Conservation (phyloP, 306 rosid species). For the Nissolia schottii region DNA sequence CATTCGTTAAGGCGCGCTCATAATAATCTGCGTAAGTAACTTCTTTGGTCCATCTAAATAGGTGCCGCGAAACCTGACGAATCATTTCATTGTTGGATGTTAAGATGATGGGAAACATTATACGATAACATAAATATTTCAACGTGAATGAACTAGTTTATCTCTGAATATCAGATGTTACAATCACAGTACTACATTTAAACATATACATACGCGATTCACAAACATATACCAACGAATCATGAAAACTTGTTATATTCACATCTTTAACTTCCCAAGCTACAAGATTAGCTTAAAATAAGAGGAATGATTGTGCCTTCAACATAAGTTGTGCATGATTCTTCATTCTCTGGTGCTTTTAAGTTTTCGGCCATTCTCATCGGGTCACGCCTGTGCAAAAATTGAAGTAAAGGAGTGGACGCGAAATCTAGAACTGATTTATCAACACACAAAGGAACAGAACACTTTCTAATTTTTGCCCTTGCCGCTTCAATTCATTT, state of each 20-base stretch:
- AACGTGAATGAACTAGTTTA: neutral
- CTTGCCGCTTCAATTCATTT: slow-evolving; percentile 8
- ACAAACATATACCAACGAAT: slow-evolving; percentile 2
- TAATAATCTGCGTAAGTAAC: slow-evolving; percentile 79
- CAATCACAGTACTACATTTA: neutral
- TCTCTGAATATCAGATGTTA: neutral
- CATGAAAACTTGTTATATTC: neutral
- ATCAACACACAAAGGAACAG: neutral
- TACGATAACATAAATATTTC: neutral
- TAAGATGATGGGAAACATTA: slow-evolving; percentile 15
- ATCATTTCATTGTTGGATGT: neutral
- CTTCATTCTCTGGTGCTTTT: slow-evolving; percentile 63
- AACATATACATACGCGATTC: neutral
- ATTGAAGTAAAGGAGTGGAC: neutral
- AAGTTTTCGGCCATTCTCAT: slow-evolving; percentile 57
- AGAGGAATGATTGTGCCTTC: slow-evolving; percentile 47
- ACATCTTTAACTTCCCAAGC: neutral
- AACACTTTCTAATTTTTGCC: neutral
- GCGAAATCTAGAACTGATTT: too few species aligned
- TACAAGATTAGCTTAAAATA: neutral
- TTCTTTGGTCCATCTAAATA: slow-evolving; percentile 87
- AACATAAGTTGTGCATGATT: slow-evolving; percentile 88
- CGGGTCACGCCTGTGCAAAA: slow-evolving; percentile 55
- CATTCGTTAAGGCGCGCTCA: slow-evolving; percentile 87
- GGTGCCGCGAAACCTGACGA: slow-evolving; percentile 75